These are phyloP conservation scores for Malassezia yamatoensis DNA, from an alignment of 1,284 basidiomycete genomes.

Conservation along the genomic window DNA sequence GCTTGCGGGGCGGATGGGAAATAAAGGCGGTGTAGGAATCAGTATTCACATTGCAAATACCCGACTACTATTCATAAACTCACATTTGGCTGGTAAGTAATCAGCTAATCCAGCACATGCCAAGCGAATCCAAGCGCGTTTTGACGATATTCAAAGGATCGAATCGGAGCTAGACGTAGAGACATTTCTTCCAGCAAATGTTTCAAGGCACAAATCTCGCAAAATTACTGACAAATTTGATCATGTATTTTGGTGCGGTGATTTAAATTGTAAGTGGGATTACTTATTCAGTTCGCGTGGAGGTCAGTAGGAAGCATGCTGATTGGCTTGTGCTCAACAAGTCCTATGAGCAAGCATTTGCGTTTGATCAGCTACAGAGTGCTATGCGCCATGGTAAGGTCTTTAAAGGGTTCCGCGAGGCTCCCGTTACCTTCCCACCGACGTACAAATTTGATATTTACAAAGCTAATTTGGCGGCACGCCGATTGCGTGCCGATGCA, in stretches of 20 bases:
- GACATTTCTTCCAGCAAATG: slow-evolving; percentile 56
- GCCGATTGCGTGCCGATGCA: neutral
- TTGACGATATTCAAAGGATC: slow-evolving; percentile 51
- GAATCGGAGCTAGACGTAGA: slow-evolving; percentile 53
- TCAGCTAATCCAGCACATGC: slow-evolving; percentile 25
- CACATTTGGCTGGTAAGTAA: slow-evolving; percentile 60
- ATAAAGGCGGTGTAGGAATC: slow-evolving; percentile 66
- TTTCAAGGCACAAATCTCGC: slow-evolving; percentile 51
- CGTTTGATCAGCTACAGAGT: slow-evolving; percentile 66
- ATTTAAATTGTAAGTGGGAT: slow-evolving; percentile 12
- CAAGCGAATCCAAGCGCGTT: slow-evolving; percentile 38
- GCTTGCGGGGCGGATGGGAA: slow-evolving; percentile 74
- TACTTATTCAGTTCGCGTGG: slow-evolving; percentile 44
- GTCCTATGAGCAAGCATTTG: slow-evolving; percentile 50
- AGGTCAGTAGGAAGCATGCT: slow-evolving; percentile 52
- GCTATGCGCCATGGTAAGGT: slow-evolving; percentile 58
- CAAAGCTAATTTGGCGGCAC: slow-evolving; percentile 31
- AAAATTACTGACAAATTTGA: slow-evolving; percentile 75
- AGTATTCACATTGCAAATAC: slow-evolving; percentile 64
- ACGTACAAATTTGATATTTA: slow-evolving; percentile 75
- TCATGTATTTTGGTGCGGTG: slow-evolving; percentile 57
- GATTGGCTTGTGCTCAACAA: slow-evolving; percentile 54
- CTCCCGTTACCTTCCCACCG: slow-evolving; percentile 35
- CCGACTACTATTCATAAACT: slow-evolving; percentile 71
- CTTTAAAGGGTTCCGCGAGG: slow-evolving; percentile 57